Conservation (phyloP, 768 basidiomycete genomes). For the Macrolepiota fuliginosa region DNA sequence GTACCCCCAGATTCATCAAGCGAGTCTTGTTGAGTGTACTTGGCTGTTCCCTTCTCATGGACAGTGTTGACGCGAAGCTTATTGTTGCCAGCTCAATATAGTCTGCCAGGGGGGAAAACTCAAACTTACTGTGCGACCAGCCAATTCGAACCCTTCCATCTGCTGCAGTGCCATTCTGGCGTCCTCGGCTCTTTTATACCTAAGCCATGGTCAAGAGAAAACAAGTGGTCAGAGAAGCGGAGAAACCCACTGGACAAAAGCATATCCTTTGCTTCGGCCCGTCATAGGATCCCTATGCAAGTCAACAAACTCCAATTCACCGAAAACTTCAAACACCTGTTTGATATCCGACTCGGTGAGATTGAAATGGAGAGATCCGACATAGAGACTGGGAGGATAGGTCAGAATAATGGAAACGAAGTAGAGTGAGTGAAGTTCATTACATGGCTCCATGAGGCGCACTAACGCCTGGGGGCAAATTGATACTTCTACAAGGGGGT, state of each 20-base stretch:
- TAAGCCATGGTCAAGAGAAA: slow-evolving; percentile 23
- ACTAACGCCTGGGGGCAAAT: slow-evolving; percentile 81
- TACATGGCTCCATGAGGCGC: slow-evolving; percentile 84
- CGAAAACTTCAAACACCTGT: slow-evolving; percentile 99
- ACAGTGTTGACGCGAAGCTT: slow-evolving; percentile 90
- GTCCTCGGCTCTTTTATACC: slow-evolving; percentile 88
- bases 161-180: slow-evolving; percentile 97
- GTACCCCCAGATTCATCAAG: slow-evolving; percentile 89
- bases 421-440: slow-evolving; percentile 38
- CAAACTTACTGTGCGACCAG: slow-evolving; percentile 79
- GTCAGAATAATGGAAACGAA: background rate
- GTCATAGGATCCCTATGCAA: slow-evolving; percentile 94
- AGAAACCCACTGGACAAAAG: slow-evolving; percentile 85
- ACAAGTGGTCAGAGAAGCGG: background rate
- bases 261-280: slow-evolving; percentile 95
- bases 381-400: slow-evolving; percentile 69
- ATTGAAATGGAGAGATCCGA: slow-evolving; percentile 96
- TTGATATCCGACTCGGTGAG: slow-evolving; percentile 96
- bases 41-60: slow-evolving; percentile 82
- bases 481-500: slow-evolving; percentile 55
- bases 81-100: background rate
- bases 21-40: slow-evolving; percentile 74
- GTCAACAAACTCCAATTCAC: slow-evolving; percentile 97
- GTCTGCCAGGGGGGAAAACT: slow-evolving; percentile 11
- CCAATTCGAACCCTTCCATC: slow-evolving; percentile 98